Percentiles rank a stretch among this genome's conserved stretches.
phyloP scores from a whole-genome alignment of 306 rosid genomes.

The Echinosophora koreensis region DNA sequence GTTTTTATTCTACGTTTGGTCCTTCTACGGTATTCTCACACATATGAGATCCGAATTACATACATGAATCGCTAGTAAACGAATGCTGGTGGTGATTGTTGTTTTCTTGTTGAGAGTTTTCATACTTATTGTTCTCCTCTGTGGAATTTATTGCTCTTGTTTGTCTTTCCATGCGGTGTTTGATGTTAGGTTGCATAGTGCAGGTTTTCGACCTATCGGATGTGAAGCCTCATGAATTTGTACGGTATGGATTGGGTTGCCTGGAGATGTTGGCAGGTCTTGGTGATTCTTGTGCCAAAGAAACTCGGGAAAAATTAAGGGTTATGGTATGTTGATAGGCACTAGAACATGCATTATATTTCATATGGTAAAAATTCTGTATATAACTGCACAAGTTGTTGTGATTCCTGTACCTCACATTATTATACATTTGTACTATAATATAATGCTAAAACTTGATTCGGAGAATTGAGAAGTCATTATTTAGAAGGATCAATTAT shows the following conservation, averaged over 20 bases:
- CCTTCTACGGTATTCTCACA: not conserved
- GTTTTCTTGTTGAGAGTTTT: constrained; percentile 23
- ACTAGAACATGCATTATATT: constrained; percentile 11
- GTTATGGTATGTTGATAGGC: constrained; percentile 74
- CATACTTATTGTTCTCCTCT: not conserved
- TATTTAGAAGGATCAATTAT: not conserved
- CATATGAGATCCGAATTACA: constrained; percentile 9
- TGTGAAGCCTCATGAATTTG: constrained; percentile 96
- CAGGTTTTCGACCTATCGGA: constrained; percentile 89
- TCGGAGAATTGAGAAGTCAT: constrained; percentile 9
- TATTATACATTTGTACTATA: too few species aligned
- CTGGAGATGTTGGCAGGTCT: constrained; percentile 72
- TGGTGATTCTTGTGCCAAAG: constrained; percentile 86
- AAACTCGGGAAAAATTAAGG: constrained; percentile 79
- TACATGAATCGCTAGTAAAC: not conserved
- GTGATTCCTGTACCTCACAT: not conserved
- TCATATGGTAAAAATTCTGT: constrained; percentile 14
- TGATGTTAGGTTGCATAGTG: constrained; percentile 28
- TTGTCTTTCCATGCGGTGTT: constrained; percentile 8
- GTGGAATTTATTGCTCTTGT: not conserved
- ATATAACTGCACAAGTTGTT: not conserved
- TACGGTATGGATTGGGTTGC: constrained; percentile 84
- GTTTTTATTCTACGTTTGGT: constrained; percentile 2
- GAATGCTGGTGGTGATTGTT: constrained; percentile 5
- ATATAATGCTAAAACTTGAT: constrained; percentile 10